Percentiles rank a stretch among this genome's conserved stretches.
phyloP scores from a whole-genome alignment of 2,329 filamentous ascomycete genomes.

The Macrophomina tecta region DNA sequence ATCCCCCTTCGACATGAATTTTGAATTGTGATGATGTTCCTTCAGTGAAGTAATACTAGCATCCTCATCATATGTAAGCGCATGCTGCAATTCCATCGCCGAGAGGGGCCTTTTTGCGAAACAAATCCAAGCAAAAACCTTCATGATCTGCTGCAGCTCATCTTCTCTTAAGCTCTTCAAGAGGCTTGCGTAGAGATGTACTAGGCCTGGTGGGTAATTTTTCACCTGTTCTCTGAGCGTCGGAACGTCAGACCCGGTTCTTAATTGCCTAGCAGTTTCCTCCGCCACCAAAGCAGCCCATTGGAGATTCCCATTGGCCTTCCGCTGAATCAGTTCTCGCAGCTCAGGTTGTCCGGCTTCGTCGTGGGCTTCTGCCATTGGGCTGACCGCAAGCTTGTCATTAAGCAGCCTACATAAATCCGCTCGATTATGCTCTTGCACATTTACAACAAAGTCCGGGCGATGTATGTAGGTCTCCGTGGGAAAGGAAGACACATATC shows the following conservation, averaged over 20 bases:
- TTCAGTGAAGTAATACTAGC: not conserved
- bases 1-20: too few relatives aligned
- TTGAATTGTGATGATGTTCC: not conserved
- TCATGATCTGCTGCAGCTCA: not conserved
- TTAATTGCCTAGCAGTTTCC: not conserved
- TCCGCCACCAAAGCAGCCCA: not conserved
- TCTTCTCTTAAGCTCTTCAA: not conserved
- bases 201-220: not conserved
- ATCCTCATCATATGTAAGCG: not conserved
- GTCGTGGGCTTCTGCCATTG: not conserved
- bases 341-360: not conserved
- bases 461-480: not conserved
- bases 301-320: not conserved
- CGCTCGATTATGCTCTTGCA: not conserved
- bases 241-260: not conserved
- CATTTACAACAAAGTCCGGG: not conserved
- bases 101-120: not conserved
- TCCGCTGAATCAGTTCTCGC: not conserved
- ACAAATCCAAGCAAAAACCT: not conserved
- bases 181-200: not conserved
- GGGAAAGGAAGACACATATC: not conserved
- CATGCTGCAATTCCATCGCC: not conserved
- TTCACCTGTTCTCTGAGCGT: not conserved
- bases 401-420: not conserved
- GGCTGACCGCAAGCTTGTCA: not conserved